phyloP scores from a whole-genome alignment of 495 filamentous ascomycete species.

The Gamarada debralockiae region DNA sequence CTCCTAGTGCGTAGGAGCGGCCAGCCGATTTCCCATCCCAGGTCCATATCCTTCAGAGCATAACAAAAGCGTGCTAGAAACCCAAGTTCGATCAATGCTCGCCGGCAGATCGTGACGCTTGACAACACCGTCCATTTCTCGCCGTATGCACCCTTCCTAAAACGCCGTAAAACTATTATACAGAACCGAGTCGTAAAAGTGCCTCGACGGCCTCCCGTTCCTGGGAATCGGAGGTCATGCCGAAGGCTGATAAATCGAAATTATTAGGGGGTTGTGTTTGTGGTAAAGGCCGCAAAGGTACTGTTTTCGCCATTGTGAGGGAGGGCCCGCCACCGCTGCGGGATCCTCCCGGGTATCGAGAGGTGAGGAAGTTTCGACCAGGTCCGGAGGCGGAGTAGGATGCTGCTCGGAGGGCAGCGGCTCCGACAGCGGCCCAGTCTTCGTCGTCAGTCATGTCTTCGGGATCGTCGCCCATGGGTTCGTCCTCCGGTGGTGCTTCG shows the following conservation, averaged over 20 bases:
- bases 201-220: slow-evolving; percentile 85
- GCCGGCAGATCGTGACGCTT: slow-evolving; percentile 29
- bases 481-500: slow-evolving; percentile 64
- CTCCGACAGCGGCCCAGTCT: slow-evolving; percentile 90
- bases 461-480: slow-evolving; percentile 60
- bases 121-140: slow-evolving; percentile 9
- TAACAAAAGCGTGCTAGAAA: slow-evolving; percentile 23
- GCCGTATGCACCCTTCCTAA: slow-evolving; percentile 22
- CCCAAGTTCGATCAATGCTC: slow-evolving; percentile 26
- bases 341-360: slow-evolving; percentile 37
- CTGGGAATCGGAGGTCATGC: slow-evolving; percentile 54
- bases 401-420: slow-evolving; percentile 73
- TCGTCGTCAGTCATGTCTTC: slow-evolving; percentile 94
- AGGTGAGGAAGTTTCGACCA: slow-evolving; percentile 31
- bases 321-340: slow-evolving; percentile 39
- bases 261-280: slow-evolving; percentile 38
- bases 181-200: slow-evolving; percentile 78
- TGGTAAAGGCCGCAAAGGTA: slow-evolving; percentile 30
- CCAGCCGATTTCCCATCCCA: background rate
- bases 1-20: slow-evolving; percentile 6
- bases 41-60: slow-evolving; percentile 11
- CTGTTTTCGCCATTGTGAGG: slow-evolving; percentile 35
- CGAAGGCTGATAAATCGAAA: slow-evolving; percentile 47
- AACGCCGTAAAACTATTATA: slow-evolving; percentile 52
- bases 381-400: slow-evolving; percentile 45